Evolutionary conservation across 495 filamentous ascomycete genomes (phyloP).

Genomic region (Xylaria castorea): DNA sequence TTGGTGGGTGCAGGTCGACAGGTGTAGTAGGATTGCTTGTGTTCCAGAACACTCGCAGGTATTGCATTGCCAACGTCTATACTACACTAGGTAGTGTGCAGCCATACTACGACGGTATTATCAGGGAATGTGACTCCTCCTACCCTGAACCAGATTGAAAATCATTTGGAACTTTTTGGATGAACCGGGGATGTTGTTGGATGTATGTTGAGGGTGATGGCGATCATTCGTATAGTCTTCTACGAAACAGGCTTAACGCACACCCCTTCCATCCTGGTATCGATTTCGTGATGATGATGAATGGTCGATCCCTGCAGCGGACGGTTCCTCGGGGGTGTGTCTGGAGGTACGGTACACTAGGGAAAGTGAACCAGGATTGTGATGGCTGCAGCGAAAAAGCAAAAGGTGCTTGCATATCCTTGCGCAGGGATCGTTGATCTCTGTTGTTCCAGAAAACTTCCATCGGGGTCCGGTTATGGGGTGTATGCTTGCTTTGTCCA

Average conservation of each 20-base stretch:
- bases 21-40: background rate
- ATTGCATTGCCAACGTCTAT: background rate
- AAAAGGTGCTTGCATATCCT: slow-evolving; percentile 13
- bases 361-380: slow-evolving; percentile 5
- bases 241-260: slow-evolving; percentile 17
- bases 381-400: slow-evolving; percentile 14
- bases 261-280: background rate
- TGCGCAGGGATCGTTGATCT: slow-evolving; percentile 20
- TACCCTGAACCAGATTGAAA: background rate
- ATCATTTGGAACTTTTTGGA: background rate
- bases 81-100: no score
- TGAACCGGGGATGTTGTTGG: background rate
- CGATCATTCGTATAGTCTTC: slow-evolving; percentile 16
- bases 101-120: slow-evolving; percentile 9
- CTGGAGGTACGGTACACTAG: background rate
- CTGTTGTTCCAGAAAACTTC: slow-evolving; percentile 26
- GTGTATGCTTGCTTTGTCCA: background rate
- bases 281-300: slow-evolving; percentile 17
- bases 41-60: slow-evolving; percentile 10
- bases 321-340: slow-evolving; percentile 14
- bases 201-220: background rate
- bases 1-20: no score
- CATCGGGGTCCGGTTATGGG: slow-evolving; percentile 9
- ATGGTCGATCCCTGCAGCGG: slow-evolving; percentile 18
- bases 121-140: slow-evolving; percentile 10